Percentiles rank a stretch among this genome's conserved stretches.
Conservation (phyloP, 2,329 filamentous ascomycete genomes). For the Scolecobasidium constrictum region DNA sequence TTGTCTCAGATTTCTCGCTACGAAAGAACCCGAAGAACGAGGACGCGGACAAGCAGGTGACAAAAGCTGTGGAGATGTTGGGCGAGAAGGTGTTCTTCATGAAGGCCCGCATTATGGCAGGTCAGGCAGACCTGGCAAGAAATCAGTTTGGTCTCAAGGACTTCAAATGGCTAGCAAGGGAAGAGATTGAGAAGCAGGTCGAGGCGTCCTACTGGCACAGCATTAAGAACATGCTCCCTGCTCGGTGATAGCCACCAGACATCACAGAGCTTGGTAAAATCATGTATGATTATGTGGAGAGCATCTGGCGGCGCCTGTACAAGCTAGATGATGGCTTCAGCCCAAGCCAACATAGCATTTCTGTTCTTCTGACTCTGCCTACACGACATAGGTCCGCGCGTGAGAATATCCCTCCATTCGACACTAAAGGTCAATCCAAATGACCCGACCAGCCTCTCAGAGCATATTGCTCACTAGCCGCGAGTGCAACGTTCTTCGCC, state of each 20-base stretch:
- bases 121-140: conserved; percentile 69
- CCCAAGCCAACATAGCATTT: too few relatives aligned
- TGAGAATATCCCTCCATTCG: too few relatives aligned
- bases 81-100: conserved; percentile 90
- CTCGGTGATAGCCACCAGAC: conserved; percentile 51
- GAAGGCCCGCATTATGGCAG: conserved; percentile 92
- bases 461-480: too few relatives aligned
- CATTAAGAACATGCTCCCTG: conserved; percentile 74
- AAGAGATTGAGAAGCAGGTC: conserved; percentile 67
- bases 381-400: too few relatives aligned
- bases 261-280: too few relatives aligned
- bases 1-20: conserved; percentile 47
- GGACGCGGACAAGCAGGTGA: conserved; percentile 14
- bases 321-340: too few relatives aligned
- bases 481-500: too few relatives aligned
- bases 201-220: conserved; percentile 58
- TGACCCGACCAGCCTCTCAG: too few relatives aligned
- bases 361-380: too few relatives aligned
- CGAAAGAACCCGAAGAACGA: conserved; percentile 24
- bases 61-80: conserved; percentile 26
- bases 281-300: too few relatives aligned
- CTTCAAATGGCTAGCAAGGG: conserved; percentile 86
- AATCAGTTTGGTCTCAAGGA: conserved; percentile 67
- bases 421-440: too few relatives aligned
- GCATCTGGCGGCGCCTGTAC: too few relatives aligned